Percentiles rank a stretch among this genome's conserved stretches.
These are phyloP conservation scores for Carex cristatella DNA, from an alignment of 176 grass and related monocot genomes.

Conservation along the genomic window DNA sequence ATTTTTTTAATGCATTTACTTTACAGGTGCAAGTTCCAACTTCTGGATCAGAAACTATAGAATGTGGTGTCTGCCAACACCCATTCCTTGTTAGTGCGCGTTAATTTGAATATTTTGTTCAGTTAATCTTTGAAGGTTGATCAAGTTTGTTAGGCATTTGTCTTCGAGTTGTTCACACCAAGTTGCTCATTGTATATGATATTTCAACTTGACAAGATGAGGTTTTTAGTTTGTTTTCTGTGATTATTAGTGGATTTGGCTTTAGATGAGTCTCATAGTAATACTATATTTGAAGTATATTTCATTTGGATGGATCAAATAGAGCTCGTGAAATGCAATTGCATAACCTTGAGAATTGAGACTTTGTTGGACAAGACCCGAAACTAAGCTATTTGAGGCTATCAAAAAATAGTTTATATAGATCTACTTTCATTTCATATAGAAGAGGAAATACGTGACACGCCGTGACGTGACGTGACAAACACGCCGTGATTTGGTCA, in stretches of 20 bases:
- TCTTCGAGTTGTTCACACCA: constrained; percentile 1
- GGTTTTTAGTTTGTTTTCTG: neutral
- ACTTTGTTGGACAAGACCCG: neutral
- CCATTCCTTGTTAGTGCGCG: constrained; percentile 93
- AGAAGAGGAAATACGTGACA: too few species aligned
- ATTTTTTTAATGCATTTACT: neutral
- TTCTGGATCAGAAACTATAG: constrained; percentile 84
- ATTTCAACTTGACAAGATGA: neutral
- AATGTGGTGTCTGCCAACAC: constrained; percentile 87
- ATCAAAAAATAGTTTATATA: too few species aligned
- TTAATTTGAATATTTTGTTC: constrained; percentile 15
- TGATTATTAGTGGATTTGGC: constrained; percentile 11
- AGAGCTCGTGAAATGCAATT: neutral
- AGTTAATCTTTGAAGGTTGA: neutral
- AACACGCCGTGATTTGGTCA: too few species aligned
- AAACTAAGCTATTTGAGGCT: neutral
- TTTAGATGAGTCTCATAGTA: neutral
- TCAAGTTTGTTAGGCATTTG: neutral
- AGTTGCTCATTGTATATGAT: constrained; percentile 5
- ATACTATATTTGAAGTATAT: neutral
- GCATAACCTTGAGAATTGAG: neutral
- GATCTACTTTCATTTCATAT: too few species aligned
- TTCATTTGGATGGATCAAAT: neutral
- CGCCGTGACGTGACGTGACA: too few species aligned
- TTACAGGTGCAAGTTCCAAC: constrained; percentile 77